Evolutionary conservation across 495 filamentous ascomycete genomes (phyloP), one percentile per base, ranked within the genome.

Genomic region (Rhizodiscina lignyota): DNA sequence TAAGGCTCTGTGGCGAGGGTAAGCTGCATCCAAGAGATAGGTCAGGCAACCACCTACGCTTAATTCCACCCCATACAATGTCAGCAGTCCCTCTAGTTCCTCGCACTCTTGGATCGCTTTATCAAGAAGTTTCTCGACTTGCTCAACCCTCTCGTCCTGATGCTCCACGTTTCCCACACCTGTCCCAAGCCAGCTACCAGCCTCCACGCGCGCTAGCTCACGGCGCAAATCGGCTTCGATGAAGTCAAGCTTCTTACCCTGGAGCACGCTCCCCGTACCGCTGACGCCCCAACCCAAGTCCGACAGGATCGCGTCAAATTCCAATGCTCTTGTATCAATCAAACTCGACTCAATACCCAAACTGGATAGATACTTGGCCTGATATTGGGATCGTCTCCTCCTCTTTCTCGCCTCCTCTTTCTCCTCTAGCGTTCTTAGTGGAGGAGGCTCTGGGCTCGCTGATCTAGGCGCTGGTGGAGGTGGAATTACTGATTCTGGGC

Each of bases 51-150:
- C 13, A 70, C 82, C 64, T 65, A 92, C 84, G 40, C 83, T 82
- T 32, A 97, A 59, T 58, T 97, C 89, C 5, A 94, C 89, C 26
- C 79, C 79, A 56, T 97, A 97, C 20, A 97, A 60, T 1, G 86
- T 96, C 30, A 97, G 58, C 29, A 96, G 60, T 37, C 87, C 84
- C 49, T 97, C 89, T 24, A 97, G 63, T 56, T 94, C 86, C 36
- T 97, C 89, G 45, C 89, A 94, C 56, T 97, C 89, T 20, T 77
- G 68, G 42, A 96, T 83, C 4, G 83, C 80, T 38, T 74, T 70
- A 50, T 96, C 87, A 24, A 97, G 77, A 35, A 93, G 67, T 38
- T 63, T 70, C 35, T 83, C 83, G 37, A 97, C 74, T 33, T 74
- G 74, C 21, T 79, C 77, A 3, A 92, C 74, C 40, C 85, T 71